Percentiles rank a stretch among this genome's conserved stretches.
Evolutionary conservation across 208 protist species (phyloP).

Genomic region (Wallacemonas sp.): DNA sequence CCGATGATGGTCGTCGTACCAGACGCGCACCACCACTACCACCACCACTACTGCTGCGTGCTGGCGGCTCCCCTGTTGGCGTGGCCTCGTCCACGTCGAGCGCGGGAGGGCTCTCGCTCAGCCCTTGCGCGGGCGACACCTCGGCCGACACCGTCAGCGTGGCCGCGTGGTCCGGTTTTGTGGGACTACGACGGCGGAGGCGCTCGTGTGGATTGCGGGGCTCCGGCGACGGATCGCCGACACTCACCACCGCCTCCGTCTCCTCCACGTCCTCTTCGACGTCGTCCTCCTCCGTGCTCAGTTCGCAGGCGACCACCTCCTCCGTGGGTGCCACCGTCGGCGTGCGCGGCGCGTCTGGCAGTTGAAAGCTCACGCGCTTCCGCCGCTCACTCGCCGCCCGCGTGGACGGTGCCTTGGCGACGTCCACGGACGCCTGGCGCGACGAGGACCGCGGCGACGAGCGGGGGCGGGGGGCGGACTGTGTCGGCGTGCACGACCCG

Average conservation of each 20-base stretch:
- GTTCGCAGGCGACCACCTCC: constrained; percentile 7
- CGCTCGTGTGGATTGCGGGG: neutral
- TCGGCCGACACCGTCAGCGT: neutral
- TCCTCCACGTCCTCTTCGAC: neutral
- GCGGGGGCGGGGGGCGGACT: neutral
- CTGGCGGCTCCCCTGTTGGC: neutral
- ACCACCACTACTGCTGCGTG: too few relatives aligned
- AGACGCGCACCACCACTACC: too few relatives aligned
- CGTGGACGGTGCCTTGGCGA: too few relatives aligned
- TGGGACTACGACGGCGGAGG: too few relatives aligned
- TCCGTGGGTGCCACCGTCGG: neutral
- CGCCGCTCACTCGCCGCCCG: too few relatives aligned
- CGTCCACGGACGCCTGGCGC: too few relatives aligned
- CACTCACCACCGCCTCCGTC: too few relatives aligned
- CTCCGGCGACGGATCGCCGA: neutral
- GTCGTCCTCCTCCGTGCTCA: neutral
- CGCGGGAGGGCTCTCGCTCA: constrained; percentile 25
- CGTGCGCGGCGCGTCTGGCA: neutral
- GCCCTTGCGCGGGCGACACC: neutral
- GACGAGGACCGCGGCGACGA: too few relatives aligned
- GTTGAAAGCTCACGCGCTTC: constrained; percentile 6
- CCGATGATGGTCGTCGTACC: neutral
- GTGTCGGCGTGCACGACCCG: constrained; percentile 11
- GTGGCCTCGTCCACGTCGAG: constrained; percentile 15
- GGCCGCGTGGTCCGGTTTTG: too few relatives aligned